Conservation (phyloP, 73 alveolate species). For the Tetrahymena borealis region DNA sequence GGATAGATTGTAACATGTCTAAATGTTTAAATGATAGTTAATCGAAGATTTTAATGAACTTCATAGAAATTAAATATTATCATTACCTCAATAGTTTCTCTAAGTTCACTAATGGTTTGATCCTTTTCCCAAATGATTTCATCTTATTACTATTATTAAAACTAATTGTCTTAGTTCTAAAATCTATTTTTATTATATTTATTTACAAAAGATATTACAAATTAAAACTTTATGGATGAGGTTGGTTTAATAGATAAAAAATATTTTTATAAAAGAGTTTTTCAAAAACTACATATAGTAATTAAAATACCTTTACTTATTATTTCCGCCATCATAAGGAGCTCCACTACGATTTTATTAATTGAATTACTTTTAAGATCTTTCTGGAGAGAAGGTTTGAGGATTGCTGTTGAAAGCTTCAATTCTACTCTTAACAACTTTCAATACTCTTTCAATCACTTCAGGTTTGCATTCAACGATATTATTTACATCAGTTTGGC, state of each 20-base stretch:
- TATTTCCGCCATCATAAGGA: not conserved
- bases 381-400: not conserved
- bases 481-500: slow-evolving; percentile 28
- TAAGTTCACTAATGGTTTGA: slow-evolving; percentile 47
- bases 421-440: slow-evolving; percentile 33
- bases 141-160: not conserved
- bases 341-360: slow-evolving; percentile 9
- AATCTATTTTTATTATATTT: not conserved
- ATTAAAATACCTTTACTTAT: not conserved
- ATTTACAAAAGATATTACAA: too few relatives aligned
- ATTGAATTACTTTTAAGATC: slow-evolving; percentile 15
- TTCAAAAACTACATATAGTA: too few relatives aligned
- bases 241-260: too few relatives aligned
- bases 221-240: too few relatives aligned
- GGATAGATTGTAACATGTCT: too few relatives aligned
- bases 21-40: too few relatives aligned
- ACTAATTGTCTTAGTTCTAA: not conserved
- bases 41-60: too few relatives aligned
- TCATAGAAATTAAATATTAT: too few relatives aligned
- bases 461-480: slow-evolving; percentile 51
- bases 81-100: slow-evolving; percentile 63
- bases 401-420: slow-evolving; percentile 9
- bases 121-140: slow-evolving; percentile 58
- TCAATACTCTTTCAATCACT: slow-evolving; percentile 56
- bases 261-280: too few relatives aligned